These are phyloP conservation scores for Elaphomyces granulatus DNA, from an alignment of 495 filamentous ascomycete species.

Conservation along the genomic window DNA sequence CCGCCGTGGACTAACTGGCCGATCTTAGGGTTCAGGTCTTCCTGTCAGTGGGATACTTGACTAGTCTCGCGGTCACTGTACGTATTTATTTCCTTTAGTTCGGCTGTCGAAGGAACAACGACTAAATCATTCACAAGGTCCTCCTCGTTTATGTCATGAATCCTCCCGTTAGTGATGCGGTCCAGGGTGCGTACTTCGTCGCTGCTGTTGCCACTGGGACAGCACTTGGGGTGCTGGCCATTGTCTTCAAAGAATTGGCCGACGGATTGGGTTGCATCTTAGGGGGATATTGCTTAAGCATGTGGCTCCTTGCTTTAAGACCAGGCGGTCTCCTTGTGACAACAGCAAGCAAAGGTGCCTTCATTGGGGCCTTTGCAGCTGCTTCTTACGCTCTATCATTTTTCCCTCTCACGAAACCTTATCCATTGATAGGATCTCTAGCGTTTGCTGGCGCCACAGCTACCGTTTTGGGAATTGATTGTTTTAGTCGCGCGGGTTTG, in stretches of 20 bases:
- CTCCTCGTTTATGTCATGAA: constrained; percentile 85
- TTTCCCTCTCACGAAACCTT: constrained; percentile 60
- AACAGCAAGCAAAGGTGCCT: constrained; percentile 46
- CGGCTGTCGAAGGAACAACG: too few species aligned
- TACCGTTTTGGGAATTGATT: constrained; percentile 74
- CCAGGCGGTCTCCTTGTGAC: constrained; percentile 57
- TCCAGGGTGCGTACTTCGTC: constrained; percentile 83
- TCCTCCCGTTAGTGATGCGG: constrained; percentile 55
- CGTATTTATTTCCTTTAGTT: constrained; percentile 8
- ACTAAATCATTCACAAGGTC: constrained; percentile 31
- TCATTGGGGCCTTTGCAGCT: constrained; percentile 60
- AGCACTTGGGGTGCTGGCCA: constrained; percentile 58
- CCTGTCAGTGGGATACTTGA: constrained; percentile 61
- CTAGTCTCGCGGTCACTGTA: constrained; percentile 57
- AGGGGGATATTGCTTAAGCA: constrained; percentile 75
- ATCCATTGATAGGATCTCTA: constrained; percentile 58
- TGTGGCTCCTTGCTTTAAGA: constrained; percentile 78
- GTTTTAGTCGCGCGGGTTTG: constrained; percentile 73
- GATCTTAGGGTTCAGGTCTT: constrained; percentile 53
- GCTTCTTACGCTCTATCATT: constrained; percentile 61
- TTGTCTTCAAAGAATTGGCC: constrained; percentile 73
- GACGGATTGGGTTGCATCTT: constrained; percentile 79
- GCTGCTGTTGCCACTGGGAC: constrained; percentile 61
- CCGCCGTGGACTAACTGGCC: constrained; percentile 3
- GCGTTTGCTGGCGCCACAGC: constrained; percentile 73